A percentile compares a stretch with the other conserved stretches of the same genome.
Evolutionary conservation across 768 basidiomycete genomes (phyloP).

Genomic region (Lactarius psammicola): DNA sequence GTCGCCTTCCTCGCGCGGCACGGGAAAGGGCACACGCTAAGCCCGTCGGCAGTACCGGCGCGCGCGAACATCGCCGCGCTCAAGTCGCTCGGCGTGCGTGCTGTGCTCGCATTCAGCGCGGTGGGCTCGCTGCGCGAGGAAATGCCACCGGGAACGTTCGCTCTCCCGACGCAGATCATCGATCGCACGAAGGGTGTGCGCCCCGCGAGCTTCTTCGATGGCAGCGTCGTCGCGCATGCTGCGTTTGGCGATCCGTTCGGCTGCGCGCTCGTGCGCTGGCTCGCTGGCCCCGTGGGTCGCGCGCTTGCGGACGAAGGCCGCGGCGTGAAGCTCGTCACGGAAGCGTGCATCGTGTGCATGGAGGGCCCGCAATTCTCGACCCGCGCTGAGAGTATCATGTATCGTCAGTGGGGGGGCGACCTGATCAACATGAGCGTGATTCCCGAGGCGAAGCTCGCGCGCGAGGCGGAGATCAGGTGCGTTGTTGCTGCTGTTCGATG

Average conservation of each 20-base stretch:
- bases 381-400: slow-evolving; percentile 94
- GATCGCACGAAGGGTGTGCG: slow-evolving; percentile 94
- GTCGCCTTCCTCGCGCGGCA: slow-evolving; percentile 94
- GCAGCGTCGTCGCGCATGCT: slow-evolving; percentile 83
- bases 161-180: slow-evolving; percentile 89
- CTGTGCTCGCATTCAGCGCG: slow-evolving; percentile 90
- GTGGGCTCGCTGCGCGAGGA: slow-evolving; percentile 95
- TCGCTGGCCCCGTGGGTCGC: slow-evolving; percentile 60
- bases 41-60: slow-evolving; percentile 76
- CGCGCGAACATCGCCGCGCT: slow-evolving; percentile 96
- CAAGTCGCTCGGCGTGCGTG: slow-evolving; percentile 86
- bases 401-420: slow-evolving; percentile 88
- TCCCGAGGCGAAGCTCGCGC: slow-evolving; percentile 95
- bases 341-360: slow-evolving; percentile 91
- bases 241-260: slow-evolving; percentile 94
- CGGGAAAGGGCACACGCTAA: slow-evolving; percentile 73
- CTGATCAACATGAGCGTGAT: slow-evolving; percentile 97
- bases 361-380: slow-evolving; percentile 98
- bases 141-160: slow-evolving; percentile 85
- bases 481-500: slow-evolving; percentile 30
- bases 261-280: slow-evolving; percentile 57
- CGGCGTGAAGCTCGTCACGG: slow-evolving; percentile 69
- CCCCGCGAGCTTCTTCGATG: slow-evolving; percentile 85
- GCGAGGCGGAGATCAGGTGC: slow-evolving; percentile 92
- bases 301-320: slow-evolving; percentile 60